phyloP scores from a whole-genome alignment of 192 early-diverging fungal genomes.

The Rhizoclosmatium globosum region DNA sequence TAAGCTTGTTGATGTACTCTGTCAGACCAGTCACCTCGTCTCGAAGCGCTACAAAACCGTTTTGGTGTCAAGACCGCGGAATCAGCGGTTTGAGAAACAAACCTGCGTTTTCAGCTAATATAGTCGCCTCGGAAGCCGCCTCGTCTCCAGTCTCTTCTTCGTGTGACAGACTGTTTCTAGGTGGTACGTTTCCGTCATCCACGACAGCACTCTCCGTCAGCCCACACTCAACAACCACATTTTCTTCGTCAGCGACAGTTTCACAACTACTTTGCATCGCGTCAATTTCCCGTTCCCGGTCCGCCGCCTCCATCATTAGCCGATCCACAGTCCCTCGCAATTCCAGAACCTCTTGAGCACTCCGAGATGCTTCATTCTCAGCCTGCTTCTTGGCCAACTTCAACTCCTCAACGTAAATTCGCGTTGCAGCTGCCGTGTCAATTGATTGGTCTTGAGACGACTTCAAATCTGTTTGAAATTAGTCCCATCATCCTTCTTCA shows the following conservation, averaged over 20 bases:
- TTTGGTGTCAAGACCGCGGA: background rate
- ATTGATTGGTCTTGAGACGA: background rate
- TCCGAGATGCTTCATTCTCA: background rate
- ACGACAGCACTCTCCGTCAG: too few relatives aligned
- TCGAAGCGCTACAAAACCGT: background rate
- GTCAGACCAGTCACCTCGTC: slow-evolving; percentile 20
- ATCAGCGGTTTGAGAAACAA: too few relatives aligned
- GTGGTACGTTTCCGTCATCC: background rate
- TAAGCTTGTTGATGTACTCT: slow-evolving; percentile 20
- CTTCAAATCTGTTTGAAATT: background rate
- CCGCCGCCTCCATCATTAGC: too few relatives aligned
- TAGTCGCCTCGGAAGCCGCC: background rate
- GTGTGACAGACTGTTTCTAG: background rate
- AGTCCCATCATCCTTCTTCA: too few relatives aligned
- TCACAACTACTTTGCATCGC: too few relatives aligned
- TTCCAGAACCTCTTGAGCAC: background rate
- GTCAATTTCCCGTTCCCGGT: too few relatives aligned
- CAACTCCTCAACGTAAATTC: background rate
- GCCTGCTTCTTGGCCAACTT: background rate
- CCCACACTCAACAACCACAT: too few relatives aligned
- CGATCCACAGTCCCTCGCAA: background rate
- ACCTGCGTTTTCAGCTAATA: slow-evolving; percentile 21
- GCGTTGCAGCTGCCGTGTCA: background rate
- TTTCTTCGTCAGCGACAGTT: too few relatives aligned
- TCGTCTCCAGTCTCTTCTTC: background rate